Evolutionary conservation across 495 filamentous ascomycete species (phyloP).

Genomic region (Penicillium verhagenii): DNA sequence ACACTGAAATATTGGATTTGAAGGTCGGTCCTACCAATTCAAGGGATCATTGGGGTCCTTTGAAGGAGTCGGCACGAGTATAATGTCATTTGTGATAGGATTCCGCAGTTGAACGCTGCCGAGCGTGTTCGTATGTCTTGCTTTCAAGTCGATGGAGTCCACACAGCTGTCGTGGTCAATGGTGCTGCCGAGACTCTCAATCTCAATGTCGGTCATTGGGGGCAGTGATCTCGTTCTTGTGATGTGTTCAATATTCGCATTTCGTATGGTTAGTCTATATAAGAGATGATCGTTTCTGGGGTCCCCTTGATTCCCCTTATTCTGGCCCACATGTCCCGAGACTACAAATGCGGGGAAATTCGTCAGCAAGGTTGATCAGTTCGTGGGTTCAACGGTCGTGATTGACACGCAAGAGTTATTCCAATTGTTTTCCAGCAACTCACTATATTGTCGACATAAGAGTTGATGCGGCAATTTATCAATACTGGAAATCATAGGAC

Average conservation of each 20-base stretch:
- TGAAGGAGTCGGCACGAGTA: neutral
- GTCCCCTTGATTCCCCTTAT: neutral
- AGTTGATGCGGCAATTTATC: no score
- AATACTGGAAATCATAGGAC: neutral
- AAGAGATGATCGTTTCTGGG: neutral
- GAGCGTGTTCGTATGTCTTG: neutral
- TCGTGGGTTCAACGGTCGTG: neutral
- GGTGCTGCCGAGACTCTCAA: neutral
- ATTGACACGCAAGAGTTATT: neutral
- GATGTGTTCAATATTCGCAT: neutral
- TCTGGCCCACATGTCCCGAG: neutral
- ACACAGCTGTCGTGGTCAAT: neutral
- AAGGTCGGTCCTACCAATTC: slow-evolving; percentile 1
- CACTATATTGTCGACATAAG: neutral
- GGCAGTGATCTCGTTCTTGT: neutral
- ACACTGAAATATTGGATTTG: no score
- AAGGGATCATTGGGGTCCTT: slow-evolving; percentile 5
- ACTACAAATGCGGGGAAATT: neutral
- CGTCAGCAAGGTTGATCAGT: neutral
- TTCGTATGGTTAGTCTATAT: neutral
- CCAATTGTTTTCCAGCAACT: neutral
- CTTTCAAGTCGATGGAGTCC: neutral
- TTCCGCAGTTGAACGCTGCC: slow-evolving; percentile 1
- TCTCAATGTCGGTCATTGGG: neutral
- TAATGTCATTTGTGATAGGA: slow-evolving; percentile 1